Conservation (phyloP, 257 asterid species). For the Nyctanthes arbortristis region DNA sequence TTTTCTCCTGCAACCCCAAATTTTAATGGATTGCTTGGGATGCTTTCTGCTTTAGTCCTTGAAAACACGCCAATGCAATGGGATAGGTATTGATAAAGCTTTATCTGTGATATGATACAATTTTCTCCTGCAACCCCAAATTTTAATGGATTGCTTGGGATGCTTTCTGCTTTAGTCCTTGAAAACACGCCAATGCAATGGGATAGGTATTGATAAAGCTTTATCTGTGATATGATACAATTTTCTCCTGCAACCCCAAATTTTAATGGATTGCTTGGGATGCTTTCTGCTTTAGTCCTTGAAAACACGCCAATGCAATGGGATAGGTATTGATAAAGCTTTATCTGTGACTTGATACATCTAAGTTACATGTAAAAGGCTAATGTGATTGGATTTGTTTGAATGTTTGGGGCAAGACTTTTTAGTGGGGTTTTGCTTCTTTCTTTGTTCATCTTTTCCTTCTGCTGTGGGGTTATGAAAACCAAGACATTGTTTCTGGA, state of each 20-base stretch:
- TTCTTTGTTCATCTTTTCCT: constrained; percentile 16
- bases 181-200: too few relatives aligned
- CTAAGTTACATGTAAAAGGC: constrained; percentile 39
- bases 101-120: too few relatives aligned
- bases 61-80: constrained; percentile 17
- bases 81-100: constrained; percentile 23
- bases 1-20: constrained; percentile 54
- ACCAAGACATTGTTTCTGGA: constrained; percentile 4
- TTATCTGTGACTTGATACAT: constrained; percentile 58
- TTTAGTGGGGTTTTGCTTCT: constrained; percentile 21
- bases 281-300: too few relatives aligned
- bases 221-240: too few relatives aligned
- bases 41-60: constrained; percentile 23
- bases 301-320: too few relatives aligned
- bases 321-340: too few relatives aligned
- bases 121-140: too few relatives aligned
- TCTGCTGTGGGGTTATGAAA: constrained; percentile 23
- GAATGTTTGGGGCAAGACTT: constrained; percentile 39
- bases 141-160: too few relatives aligned
- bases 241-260: too few relatives aligned
- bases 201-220: too few relatives aligned
- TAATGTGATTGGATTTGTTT: constrained; percentile 49
- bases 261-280: too few relatives aligned
- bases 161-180: too few relatives aligned
- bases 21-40: constrained; percentile 52